Conservation (phyloP, 257 asterid species). For the Solanum chiquidenum region DNA sequence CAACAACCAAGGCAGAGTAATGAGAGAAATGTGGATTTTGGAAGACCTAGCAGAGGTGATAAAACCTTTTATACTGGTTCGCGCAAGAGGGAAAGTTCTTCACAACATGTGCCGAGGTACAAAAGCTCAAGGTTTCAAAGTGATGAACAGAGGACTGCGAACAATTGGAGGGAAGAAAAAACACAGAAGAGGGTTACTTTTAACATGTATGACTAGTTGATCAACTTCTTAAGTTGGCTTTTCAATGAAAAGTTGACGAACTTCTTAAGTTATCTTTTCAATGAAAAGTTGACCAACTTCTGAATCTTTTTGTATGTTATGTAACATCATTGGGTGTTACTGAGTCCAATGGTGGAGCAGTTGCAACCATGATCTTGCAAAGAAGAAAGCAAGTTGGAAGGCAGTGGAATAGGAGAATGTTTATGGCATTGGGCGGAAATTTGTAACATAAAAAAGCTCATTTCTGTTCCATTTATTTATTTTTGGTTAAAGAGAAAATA, state of each 20-base stretch:
- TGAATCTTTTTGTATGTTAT: neutral
- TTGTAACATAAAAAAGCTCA: neutral
- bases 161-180: slow-evolving; percentile 15
- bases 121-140: slow-evolving; percentile 52
- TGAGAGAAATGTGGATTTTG: slow-evolving; percentile 20
- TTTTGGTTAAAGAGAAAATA: neutral
- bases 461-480: neutral
- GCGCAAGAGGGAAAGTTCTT: slow-evolving; percentile 65
- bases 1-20: neutral
- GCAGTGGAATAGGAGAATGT: neutral
- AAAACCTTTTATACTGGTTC: slow-evolving; percentile 33
- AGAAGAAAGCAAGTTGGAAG: neutral
- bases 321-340: neutral
- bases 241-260: neutral
- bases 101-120: slow-evolving; percentile 35
- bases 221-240: neutral
- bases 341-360: neutral
- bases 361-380: neutral
- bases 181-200: slow-evolving; percentile 1
- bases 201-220: neutral
- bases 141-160: slow-evolving; percentile 23
- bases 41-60: slow-evolving; percentile 19
- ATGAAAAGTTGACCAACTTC: neutral
- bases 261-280: neutral
- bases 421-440: neutral